These are phyloP conservation scores for Teratosphaeriaceae sp. DNA, from an alignment of 2,329 filamentous ascomycete genomes.

Conservation along the genomic window DNA sequence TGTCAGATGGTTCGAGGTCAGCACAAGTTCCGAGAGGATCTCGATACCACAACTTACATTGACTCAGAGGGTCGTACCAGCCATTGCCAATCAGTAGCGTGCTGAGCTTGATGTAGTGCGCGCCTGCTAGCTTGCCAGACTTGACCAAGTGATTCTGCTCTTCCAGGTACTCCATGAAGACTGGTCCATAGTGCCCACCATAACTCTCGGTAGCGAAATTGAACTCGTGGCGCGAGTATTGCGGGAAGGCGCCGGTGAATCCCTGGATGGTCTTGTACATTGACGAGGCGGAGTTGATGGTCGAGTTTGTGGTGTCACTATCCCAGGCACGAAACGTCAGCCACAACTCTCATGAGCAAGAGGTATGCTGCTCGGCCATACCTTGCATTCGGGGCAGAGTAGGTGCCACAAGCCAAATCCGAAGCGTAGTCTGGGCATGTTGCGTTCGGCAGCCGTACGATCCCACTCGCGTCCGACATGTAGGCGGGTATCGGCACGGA, in stretches of 20 bases:
- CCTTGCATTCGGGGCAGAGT: slow-evolving; percentile 45
- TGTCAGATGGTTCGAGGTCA: background rate
- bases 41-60: slow-evolving; percentile 34
- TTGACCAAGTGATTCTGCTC: slow-evolving; percentile 24
- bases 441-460: slow-evolving; percentile 28
- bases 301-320: slow-evolving; percentile 49
- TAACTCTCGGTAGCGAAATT: slow-evolving; percentile 26
- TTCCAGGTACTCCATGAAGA: slow-evolving; percentile 25
- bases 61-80: slow-evolving; percentile 50
- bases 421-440: slow-evolving; percentile 18
- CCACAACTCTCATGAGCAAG: no score
- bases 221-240: slow-evolving; percentile 26
- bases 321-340: no score
- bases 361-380: no score
- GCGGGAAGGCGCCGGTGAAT: slow-evolving; percentile 54
- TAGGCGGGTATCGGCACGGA: slow-evolving; percentile 27
- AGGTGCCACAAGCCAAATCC: slow-evolving; percentile 45
- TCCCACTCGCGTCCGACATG: slow-evolving; percentile 24
- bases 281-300: slow-evolving; percentile 47
- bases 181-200: slow-evolving; percentile 17
- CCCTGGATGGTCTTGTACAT: slow-evolving; percentile 57
- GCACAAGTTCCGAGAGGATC: background rate
- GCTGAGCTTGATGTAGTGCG: slow-evolving; percentile 27
- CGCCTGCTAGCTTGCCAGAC: slow-evolving; percentile 18
- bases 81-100: slow-evolving; percentile 44